These are phyloP conservation scores for Lactarius trivialis DNA, from an alignment of 768 basidiomycete genomes.

Conservation along the genomic window DNA sequence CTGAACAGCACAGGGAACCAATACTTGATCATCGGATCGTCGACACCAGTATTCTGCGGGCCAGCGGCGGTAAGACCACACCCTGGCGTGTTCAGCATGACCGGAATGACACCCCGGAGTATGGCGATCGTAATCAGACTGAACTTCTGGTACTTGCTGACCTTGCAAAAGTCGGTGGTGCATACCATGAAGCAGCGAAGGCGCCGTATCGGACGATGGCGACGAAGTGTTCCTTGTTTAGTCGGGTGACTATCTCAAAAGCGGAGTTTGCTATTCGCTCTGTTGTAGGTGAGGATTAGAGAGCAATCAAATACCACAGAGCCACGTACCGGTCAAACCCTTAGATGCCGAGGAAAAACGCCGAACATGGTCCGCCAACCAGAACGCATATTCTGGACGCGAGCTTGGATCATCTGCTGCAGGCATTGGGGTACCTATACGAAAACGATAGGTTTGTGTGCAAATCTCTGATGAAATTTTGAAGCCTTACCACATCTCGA, in stretches of 20 bases:
- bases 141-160: conserved; percentile 98
- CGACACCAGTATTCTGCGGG: conserved; percentile 37
- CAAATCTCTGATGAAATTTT: background rate
- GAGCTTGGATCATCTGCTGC: conserved; percentile 98
- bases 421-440: conserved; percentile 88
- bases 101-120: conserved; percentile 87
- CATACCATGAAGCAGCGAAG: conserved; percentile 92
- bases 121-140: conserved; percentile 93
- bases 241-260: conserved; percentile 88
- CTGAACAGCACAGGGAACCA: conserved; percentile 97
- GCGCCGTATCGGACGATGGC: conserved; percentile 91
- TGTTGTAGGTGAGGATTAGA: conserved; percentile 28
- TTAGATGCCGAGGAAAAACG: conserved; percentile 93
- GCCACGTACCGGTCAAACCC: conserved; percentile 67
- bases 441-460: background rate
- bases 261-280: conserved; percentile 90
- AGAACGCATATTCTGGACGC: conserved; percentile 90
- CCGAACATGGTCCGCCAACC: conserved; percentile 99
- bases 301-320: conserved; percentile 13
- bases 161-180: conserved; percentile 98
- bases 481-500: conserved; percentile 75
- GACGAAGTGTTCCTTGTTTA: conserved; percentile 86
- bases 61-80: conserved; percentile 38
- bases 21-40: conserved; percentile 90
- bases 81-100: conserved; percentile 82